Evolutionary conservation across 2,329 filamentous ascomycete genomes (phyloP), one percentile per base, ranked within the genome.

Genomic region (Cylindrodendrum hubeiense): DNA sequence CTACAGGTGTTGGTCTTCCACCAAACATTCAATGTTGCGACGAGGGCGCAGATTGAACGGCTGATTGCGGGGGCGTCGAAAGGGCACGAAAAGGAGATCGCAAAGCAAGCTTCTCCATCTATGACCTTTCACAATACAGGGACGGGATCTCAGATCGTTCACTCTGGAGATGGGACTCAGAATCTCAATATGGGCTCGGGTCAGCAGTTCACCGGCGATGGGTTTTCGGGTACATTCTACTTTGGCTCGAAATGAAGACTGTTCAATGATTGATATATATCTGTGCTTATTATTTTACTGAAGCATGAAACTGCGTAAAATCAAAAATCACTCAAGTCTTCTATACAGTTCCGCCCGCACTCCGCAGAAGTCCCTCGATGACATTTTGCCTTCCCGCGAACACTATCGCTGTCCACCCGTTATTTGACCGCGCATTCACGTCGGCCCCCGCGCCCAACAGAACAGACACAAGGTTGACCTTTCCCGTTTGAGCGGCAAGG

Each of bases 1-100:
- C 15, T 77, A 10, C 67, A 75, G 39, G 65, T 78, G 13, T 57
- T 78, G 28, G 61, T 63, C 5, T 34, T 46, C 4, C 66, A 67
- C 43, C 54, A 39, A 47, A 30, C 63, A 7, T 37, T 60, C 13
- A 62, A 67, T 33, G 50, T 44, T 2, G 37, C 66, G 47, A 67
- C 68, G 21, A 46, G 24, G 34, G 22, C 28, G 17, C 26, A 61
- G 41, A 39, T 61, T 21, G 55, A 44, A 21, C 22, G n/a, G 2
- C 24, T 56, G 2, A 10, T 47, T 4, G 22, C 15, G 3, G 15
- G 28, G 5, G 44, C 24, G 9, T 13, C 24, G 7, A n/a, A 47
- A 10, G 44, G 15, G 2, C 44, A 26, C 44, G 44, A 10, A 2
- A 10, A 8, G 8, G 24, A 47, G 10, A 9, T n/a, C 9, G 44